A percentile compares a stretch with the other conserved stretches of the same genome.
These are phyloP conservation scores for Pestalotiopsis sp. DNA, from an alignment of 2,329 filamentous ascomycete genomes.

Conservation along the genomic window DNA sequence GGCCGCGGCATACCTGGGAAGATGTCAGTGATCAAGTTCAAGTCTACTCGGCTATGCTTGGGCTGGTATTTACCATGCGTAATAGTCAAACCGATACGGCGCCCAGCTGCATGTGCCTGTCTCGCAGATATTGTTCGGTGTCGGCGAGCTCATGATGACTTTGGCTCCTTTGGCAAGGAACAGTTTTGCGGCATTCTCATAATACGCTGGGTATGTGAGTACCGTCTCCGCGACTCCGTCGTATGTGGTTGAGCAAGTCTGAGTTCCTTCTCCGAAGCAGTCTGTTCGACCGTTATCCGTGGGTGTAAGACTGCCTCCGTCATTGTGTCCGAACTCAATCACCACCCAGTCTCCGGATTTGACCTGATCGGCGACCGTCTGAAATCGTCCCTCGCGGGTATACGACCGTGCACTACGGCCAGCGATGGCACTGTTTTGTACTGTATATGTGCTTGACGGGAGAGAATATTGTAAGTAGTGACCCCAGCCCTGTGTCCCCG, in stretches of 20 bases:
- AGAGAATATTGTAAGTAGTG: conserved; percentile 59
- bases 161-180: conserved; percentile 61
- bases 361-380: conserved; percentile 55
- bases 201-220: conserved; percentile 63
- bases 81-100: conserved; percentile 58
- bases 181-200: conserved; percentile 57
- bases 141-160: conserved; percentile 61
- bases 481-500: conserved; percentile 62
- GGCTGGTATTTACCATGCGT: conserved; percentile 38
- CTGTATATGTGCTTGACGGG: conserved; percentile 39
- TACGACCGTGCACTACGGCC: conserved; percentile 70
- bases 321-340: conserved; percentile 76
- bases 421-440: conserved; percentile 67
- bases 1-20: conserved; percentile 35
- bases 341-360: conserved; percentile 66
- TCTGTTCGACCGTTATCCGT: conserved; percentile 66
- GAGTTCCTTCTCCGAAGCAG: conserved; percentile 55
- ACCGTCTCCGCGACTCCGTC: conserved; percentile 57
- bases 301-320: conserved; percentile 58
- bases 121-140: conserved; percentile 63
- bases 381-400: conserved; percentile 68
- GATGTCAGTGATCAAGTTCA: not conserved
- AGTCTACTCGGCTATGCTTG: not conserved
- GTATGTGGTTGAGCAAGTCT: conserved; percentile 57
- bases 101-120: conserved; percentile 51